Percentiles rank a stretch among this genome's conserved stretches.
Evolutionary conservation across 768 basidiomycete species (phyloP).

Genomic region (Cyclocybe cylindracea): DNA sequence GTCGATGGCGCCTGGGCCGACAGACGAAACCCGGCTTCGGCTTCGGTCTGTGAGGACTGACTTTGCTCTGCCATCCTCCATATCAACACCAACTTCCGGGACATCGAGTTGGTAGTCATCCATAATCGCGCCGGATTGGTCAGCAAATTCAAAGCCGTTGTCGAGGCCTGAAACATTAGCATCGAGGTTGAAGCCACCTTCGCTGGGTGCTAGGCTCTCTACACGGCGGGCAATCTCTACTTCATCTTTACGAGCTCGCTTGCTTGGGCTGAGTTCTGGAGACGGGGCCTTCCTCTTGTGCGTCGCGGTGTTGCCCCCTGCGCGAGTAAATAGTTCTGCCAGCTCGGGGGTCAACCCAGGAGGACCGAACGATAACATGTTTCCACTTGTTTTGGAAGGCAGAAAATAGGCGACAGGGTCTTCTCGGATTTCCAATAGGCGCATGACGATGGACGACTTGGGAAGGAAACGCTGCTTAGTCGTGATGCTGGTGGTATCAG

Average conservation of each 20-base stretch:
- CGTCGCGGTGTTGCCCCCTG: slow-evolving; percentile 45
- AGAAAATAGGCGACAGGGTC: slow-evolving; percentile 87
- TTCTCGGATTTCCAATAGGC: slow-evolving; percentile 80
- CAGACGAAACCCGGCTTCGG: slow-evolving; percentile 64
- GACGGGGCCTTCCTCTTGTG: slow-evolving; percentile 63
- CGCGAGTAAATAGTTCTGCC: slow-evolving; percentile 81
- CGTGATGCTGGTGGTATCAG: slow-evolving; percentile 68
- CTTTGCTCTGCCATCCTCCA: slow-evolving; percentile 44
- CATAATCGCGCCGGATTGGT: slow-evolving; percentile 45
- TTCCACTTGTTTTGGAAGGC: slow-evolving; percentile 74
- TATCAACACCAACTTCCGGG: slow-evolving; percentile 48
- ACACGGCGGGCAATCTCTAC: slow-evolving; percentile 75
- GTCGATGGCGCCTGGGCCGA: slow-evolving; percentile 51
- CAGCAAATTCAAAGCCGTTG: slow-evolving; percentile 61
- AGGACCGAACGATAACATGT: slow-evolving; percentile 82
- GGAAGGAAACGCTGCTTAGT: slow-evolving; percentile 86
- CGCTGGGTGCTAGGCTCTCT: slow-evolving; percentile 61
- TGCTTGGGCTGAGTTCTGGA: slow-evolving; percentile 61
- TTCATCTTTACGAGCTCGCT: slow-evolving; percentile 63
- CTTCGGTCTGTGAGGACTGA: slow-evolving; percentile 59
- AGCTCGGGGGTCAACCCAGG: slow-evolving; percentile 84
- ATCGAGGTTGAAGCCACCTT: slow-evolving; percentile 56
- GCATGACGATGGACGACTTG: slow-evolving; percentile 80
- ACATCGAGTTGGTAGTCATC: slow-evolving; percentile 79
- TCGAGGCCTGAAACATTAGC: slow-evolving; percentile 37